Base-by-base conservation (phyloP, 139 green algal species). In the Chlorella sp. region DNA sequence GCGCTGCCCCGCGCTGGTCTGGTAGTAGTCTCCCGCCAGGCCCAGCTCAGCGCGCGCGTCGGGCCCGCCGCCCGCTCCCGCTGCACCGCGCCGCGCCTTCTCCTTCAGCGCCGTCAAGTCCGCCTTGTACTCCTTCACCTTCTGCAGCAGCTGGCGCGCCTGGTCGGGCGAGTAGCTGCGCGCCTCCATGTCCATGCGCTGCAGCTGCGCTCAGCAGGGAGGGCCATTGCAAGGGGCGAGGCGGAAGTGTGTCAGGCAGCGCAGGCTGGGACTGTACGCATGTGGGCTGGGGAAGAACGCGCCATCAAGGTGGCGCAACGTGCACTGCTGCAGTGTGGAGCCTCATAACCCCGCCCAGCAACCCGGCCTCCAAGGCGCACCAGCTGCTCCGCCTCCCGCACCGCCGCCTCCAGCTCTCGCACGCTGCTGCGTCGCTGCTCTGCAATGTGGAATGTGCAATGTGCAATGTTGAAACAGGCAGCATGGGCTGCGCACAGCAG, bases 131-230 rank as follows among this genome's bases (percentile, higher is more conserved):
- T 98, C 96, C 79, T 96, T 95, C 7, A 98, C 89, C 75, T 98
- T 97, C 17, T 83, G 78, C 38, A 96, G 82, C 51, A 98, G 83
- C 21, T 87, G 47, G 4, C 88, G 86, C 15, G 91, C 93, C 44
- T 92, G 83, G 26, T 95, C 91, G 11, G 91, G 83, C 4, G 94
- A 86, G 65, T 97, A 87, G 87, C 91, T 97, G 39, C 96, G 90
- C 2, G 96, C 96, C 86, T 99, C 96, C 92, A 99, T 97, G 78
- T 99, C 96, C 94, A 99, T 97, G 26, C 95, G 90, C 85, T 98
- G 95, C n/a, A 99, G 91, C 95, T 98, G 91, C 36, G 51, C 16
- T 56, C 20, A 41, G 38, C 4, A 18, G 7, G n/a, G n/a, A n/a
- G n/a, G n/a, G n/a, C n/a, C n/a, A n/a, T n/a, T n/a, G n/a, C n/a